Base-by-base conservation (phyloP, 2,329 filamentous ascomycete species). In the Ophiocordyceps robertsii region DNA sequence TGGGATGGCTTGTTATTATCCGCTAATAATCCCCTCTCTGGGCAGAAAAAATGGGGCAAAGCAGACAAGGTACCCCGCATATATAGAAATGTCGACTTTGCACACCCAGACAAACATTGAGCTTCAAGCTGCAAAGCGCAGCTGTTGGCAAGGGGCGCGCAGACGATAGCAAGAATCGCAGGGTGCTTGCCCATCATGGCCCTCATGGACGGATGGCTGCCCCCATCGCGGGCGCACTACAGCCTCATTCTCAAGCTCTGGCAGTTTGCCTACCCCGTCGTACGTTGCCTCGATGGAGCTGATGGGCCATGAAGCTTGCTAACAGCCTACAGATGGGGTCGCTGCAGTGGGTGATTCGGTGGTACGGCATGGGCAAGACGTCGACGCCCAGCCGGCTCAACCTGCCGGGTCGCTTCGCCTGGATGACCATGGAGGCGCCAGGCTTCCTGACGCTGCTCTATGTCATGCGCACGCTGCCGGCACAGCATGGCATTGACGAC, bases 341-440 rank as follows among this genome's bases (percentile, higher is more conserved):
- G 1, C 41, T 76, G 19, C 88, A 95, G 76, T 93, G 83, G 81
- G 45, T 80, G 43, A 65, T 72, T n/a, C 73, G 77, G 43, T 95
- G 77, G 73, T 92, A 95, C 60, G 85, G 85, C 40, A 87, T 90
- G 68, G 92, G 92, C 60, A 96, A 96, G 65, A 95, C 89, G 3
- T 94, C 87, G 4, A 72, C 79, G 16, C 56, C 70, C 3, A 88
- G 82, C 53, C 66, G 66, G 12, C 68, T 92, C 58, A 98, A 98
- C 64, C 62, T 96, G n/a, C 85, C 89, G 2, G 92, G 92, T 47
- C 85, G 84, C 53, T 67, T 86, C 48, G 88, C 78, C 44, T 98
- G 92, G 92, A 72, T 84, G 43, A 75, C 80, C 3, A 95, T 95
- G 87, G 92, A 98, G 62, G 67, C 75, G 13, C 80, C 84, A 0